Base-by-base conservation (phyloP, 768 basidiomycete genomes). In the Agaricus blazei region DNA sequence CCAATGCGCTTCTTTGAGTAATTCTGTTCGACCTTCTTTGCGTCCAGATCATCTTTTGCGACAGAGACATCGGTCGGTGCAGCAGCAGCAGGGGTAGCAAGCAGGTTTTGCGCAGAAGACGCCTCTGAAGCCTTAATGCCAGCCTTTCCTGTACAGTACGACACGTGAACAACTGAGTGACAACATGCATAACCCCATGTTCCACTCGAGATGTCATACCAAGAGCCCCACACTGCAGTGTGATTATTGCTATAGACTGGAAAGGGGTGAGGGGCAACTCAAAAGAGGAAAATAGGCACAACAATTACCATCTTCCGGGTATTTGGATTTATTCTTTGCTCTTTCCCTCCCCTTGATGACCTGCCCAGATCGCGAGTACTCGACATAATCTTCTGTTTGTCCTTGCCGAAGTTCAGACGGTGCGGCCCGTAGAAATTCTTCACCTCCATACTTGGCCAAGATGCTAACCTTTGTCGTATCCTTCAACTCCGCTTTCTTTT, bases 191-290 rank as follows among this genome's bases (percentile, higher is more conserved):
- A 99, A 37, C 97, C 97, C 97, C 97, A 99, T 57, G 75, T 65
- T 12, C 85, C 82, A 2, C 80, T 77, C 11, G 81, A 72, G 14
- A 74, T 58, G 60, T 90, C 85, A 67, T 90, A 98, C 85, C 86
- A 98, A 43, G 97, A 99, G 44, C 97, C 97, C 97, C 97, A 99
- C n/a, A 98, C 86, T 4, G 84, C 76, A 0, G 88, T 93, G 65
- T 99, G 97, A 65, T 99, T 99, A 70, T 94, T 95, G 64, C 89
- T 74, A 62, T 81, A 87, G 6, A 94, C 94, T 98, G 59, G 1
- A 60, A 19, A 7, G 23, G 54, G 23, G 36, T 46, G 57, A 58
- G 60, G n/a, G 58, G 34, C 34, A 56, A 38, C 15, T 48, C 19
- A 56, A 54, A 23, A 34, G 40, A 27, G 27, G 37, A 23, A 54